Percentiles rank a stretch among this genome's conserved stretches.
These are phyloP conservation scores for Nothomitra cinnamomea DNA, from an alignment of 2,329 filamentous ascomycete genomes.

Conservation along the genomic window DNA sequence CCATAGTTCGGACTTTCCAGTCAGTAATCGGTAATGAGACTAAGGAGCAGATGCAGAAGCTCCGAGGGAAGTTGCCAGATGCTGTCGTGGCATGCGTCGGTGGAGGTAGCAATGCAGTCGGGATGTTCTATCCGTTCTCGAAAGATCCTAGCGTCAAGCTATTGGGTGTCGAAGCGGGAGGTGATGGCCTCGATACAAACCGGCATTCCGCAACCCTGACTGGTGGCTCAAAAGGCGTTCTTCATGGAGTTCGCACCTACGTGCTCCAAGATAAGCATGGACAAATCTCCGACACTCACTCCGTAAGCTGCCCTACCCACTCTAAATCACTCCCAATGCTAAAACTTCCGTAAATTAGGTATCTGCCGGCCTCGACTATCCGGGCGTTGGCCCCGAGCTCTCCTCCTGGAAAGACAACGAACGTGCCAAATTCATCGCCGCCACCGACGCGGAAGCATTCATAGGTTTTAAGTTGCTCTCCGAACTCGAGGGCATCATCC, in stretches of 20 bases:
- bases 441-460: constrained; percentile 83
- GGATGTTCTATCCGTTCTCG: constrained; percentile 97
- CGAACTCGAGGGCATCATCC: constrained; percentile 90
- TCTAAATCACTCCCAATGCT: neutral
- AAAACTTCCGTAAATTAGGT: constrained; percentile 21
- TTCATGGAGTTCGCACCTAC: constrained; percentile 93
- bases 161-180: constrained; percentile 85
- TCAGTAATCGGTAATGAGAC: constrained; percentile 92
- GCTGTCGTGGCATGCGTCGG: constrained; percentile 94
- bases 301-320: constrained; percentile 24
- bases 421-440: constrained; percentile 75
- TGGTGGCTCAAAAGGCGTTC: constrained; percentile 74
- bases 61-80: constrained; percentile 78
- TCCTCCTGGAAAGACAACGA: constrained; percentile 81
- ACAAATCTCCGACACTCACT: constrained; percentile 90
- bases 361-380: constrained; percentile 91
- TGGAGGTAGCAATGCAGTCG: constrained; percentile 83
- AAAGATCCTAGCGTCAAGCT: constrained; percentile 73
- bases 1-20: constrained; percentile 94
- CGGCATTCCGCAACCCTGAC: constrained; percentile 79
- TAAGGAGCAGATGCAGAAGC: constrained; percentile 73
- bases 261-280: constrained; percentile 84
- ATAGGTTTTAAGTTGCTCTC: constrained; percentile 69
- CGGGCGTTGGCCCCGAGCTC: constrained; percentile 87
- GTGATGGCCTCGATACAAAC: constrained; percentile 67